phyloP scores from a whole-genome alignment of 176 grass and related monocot genomes.

The Rhynchospora tenuis region DNA sequence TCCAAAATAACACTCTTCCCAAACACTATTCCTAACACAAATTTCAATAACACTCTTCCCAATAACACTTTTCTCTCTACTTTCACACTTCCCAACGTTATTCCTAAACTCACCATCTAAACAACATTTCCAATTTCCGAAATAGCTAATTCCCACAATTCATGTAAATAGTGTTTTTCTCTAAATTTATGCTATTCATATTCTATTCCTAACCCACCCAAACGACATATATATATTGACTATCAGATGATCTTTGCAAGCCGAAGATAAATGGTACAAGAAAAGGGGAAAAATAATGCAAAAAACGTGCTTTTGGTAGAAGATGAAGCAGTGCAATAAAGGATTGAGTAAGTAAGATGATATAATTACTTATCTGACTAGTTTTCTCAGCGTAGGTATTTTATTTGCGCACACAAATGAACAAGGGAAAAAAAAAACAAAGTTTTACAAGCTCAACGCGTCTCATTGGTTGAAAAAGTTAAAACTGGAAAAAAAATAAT shows the following conservation, averaged over 20 bases:
- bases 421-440: neutral
- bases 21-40: too few relatives aligned
- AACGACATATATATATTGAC: neutral
- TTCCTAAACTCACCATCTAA: too few relatives aligned
- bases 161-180: too few relatives aligned
- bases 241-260: neutral
- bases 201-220: too few relatives aligned
- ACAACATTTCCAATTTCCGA: too few relatives aligned
- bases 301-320: neutral
- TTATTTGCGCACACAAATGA: neutral
- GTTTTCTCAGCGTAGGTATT: neutral
- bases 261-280: neutral
- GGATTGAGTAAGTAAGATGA: neutral
- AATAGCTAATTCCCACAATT: too few relatives aligned
- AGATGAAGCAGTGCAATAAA: neutral
- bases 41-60: too few relatives aligned
- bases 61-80: too few relatives aligned
- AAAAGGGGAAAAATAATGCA: neutral
- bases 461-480: neutral
- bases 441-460: neutral
- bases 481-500: neutral
- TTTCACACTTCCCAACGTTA: too few relatives aligned
- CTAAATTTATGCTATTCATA: too few relatives aligned
- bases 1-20: too few relatives aligned
- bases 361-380: neutral